These are phyloP conservation scores for Backusella tarrabulga DNA, from an alignment of 192 early-diverging fungal genomes.

Conservation along the genomic window DNA sequence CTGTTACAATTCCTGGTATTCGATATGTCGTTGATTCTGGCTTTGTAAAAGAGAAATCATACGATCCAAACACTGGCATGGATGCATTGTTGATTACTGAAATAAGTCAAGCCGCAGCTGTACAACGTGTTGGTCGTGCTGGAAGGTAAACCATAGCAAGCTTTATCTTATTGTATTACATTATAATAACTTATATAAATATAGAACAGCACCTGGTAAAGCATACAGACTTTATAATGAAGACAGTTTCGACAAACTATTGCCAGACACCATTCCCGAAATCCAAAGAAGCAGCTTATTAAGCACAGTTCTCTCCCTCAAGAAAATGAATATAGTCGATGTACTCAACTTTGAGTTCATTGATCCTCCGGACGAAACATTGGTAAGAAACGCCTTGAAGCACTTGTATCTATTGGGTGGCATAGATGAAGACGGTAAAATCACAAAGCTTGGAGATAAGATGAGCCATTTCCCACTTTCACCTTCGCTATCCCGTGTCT, in stretches of 20 bases:
- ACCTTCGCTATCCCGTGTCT: conserved; percentile 86
- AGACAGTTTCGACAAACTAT: conserved; percentile 82
- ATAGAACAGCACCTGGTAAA: conserved; percentile 82
- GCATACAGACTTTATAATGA: conserved; percentile 90
- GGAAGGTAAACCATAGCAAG: conserved; percentile 44
- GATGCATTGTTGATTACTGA: conserved; percentile 90
- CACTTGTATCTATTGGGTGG: conserved; percentile 88
- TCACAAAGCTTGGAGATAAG: conserved; percentile 80
- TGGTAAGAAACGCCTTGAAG: conserved; percentile 82
- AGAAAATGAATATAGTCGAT: conserved; percentile 88
- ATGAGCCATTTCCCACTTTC: conserved; percentile 93
- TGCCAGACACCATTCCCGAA: conserved; percentile 87
- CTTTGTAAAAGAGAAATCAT: conserved; percentile 93
- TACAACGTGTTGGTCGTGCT: conserved; percentile 92
- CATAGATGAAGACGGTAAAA: conserved; percentile 78
- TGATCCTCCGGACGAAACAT: conserved; percentile 84
- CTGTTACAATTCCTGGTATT: conserved; percentile 89
- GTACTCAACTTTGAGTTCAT: conserved; percentile 93
- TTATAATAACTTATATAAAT: not conserved
- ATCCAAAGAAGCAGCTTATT: conserved; percentile 94
- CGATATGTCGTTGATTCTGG: conserved; percentile 94
- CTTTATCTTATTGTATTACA: not conserved
- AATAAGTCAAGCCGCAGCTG: conserved; percentile 91
- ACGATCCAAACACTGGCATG: conserved; percentile 93
- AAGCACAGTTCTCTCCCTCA: conserved; percentile 85